These are phyloP conservation scores for Yamadazyma songkhlaensis DNA, from an alignment of 1,139 yeast species.

Conservation along the genomic window DNA sequence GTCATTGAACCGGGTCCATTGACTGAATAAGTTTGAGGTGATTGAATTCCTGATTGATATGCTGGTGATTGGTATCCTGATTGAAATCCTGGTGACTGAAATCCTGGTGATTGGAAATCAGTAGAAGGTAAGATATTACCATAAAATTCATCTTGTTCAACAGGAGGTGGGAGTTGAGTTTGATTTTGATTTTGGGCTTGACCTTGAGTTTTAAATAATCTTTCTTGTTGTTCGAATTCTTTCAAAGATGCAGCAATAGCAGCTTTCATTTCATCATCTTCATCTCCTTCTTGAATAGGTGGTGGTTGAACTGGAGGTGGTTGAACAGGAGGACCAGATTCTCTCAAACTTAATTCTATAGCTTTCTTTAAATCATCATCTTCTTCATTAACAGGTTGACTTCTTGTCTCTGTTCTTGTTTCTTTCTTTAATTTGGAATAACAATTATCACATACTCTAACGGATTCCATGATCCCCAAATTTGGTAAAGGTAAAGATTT, in stretches of 20 bases:
- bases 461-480: conserved; percentile 84
- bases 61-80: conserved; percentile 8
- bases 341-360: conserved; percentile 72
- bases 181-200: conserved; percentile 16
- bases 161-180: conserved; percentile 12
- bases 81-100: conserved; percentile 11
- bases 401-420: background rate
- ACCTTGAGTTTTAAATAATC: conserved; percentile 10
- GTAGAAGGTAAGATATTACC: conserved; percentile 19
- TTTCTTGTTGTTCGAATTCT: conserved; percentile 57
- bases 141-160: conserved; percentile 30
- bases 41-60: too few species aligned
- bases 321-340: conserved; percentile 29
- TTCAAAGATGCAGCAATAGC: conserved; percentile 92
- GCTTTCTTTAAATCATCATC: conserved; percentile 64
- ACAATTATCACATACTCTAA: conserved; percentile 92
- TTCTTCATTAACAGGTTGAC: background rate
- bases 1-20: conserved; percentile 8
- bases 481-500: conserved; percentile 71
- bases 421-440: conserved; percentile 45
- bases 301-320: conserved; percentile 13
- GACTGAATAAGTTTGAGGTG: too few species aligned
- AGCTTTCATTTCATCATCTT: conserved; percentile 87
- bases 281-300: conserved; percentile 45
- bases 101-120: conserved; percentile 7